Conservation (phyloP, 352 stramenopile genomes). For the Aphanomyces stellatus region DNA sequence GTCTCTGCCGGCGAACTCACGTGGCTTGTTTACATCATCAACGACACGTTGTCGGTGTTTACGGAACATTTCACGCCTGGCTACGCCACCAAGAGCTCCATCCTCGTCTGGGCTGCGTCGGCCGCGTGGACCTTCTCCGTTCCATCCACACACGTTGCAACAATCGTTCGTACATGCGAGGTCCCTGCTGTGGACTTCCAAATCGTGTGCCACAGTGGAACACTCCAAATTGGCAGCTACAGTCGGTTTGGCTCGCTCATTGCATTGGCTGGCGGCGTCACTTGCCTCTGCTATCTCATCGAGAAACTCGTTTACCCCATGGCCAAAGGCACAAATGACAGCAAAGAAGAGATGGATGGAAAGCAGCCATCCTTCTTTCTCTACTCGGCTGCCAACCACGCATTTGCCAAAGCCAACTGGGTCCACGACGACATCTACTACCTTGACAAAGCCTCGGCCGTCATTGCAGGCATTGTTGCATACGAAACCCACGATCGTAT, state of each 20-base stretch:
- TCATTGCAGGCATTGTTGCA: no score
- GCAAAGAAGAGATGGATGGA: no score
- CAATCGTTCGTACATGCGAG: not conserved
- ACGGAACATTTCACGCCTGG: not conserved
- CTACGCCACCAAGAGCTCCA: not conserved
- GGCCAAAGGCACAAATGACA: no score
- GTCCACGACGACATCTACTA: no score
- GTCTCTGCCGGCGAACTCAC: constrained; percentile 4
- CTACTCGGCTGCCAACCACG: no score
- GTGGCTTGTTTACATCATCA: constrained; percentile 15
- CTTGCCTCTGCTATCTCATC: not conserved
- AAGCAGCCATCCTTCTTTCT: no score
- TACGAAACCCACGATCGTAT: no score
- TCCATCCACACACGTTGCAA: not conserved
- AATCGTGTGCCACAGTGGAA: not conserved
- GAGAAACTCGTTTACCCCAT: no score
- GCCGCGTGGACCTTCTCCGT: not conserved
- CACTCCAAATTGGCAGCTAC: not conserved
- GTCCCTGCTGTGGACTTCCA: not conserved
- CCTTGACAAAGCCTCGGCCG: no score
- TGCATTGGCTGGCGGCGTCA: not conserved
- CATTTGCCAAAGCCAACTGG: no score
- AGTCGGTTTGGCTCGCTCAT: not conserved
- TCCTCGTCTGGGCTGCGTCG: not conserved
- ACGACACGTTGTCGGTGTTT: not conserved